Evolutionary conservation across 2,329 filamentous ascomycete genomes (phyloP).

Genomic region (Magnaporthiopsis poae): DNA sequence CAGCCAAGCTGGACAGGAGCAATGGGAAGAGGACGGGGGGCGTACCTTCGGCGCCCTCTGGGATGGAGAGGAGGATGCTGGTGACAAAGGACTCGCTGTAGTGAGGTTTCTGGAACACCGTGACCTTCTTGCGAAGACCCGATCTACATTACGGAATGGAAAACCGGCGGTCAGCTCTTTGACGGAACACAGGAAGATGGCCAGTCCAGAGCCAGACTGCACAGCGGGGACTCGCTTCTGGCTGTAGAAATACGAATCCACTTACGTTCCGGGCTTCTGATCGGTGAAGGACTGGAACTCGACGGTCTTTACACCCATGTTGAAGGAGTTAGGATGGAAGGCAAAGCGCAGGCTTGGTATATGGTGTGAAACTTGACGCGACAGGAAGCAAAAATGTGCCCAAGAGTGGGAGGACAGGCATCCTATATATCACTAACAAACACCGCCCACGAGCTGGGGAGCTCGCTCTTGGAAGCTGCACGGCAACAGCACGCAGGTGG

Average conservation of each 20-base stretch:
- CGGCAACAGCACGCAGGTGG: neutral
- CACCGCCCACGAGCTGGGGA: neutral
- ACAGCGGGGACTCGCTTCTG: neutral
- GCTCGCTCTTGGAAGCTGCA: neutral
- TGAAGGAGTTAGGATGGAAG: conserved; percentile 16
- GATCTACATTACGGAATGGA: conserved; percentile 49
- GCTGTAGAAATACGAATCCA: conserved; percentile 22
- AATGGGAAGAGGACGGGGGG: neutral
- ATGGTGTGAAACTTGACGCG: neutral
- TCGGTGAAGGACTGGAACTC: conserved; percentile 78
- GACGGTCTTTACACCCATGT: conserved; percentile 67
- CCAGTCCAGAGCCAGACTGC: neutral
- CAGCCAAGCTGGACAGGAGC: neutral
- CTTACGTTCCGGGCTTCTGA: conserved; percentile 98
- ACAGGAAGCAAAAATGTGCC: neutral
- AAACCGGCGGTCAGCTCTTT: conserved; percentile 7
- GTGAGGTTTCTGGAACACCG: conserved; percentile 87
- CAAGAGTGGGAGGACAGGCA: neutral
- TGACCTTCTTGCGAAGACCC: conserved; percentile 97
- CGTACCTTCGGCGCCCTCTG: conserved; percentile 74
- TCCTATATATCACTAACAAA: neutral
- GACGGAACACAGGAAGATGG: neutral
- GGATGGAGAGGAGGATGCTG: conserved; percentile 90
- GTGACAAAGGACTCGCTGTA: conserved; percentile 95
- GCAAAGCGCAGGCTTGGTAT: neutral